Conservation (phyloP, 2,329 filamentous ascomycete genomes). For the Thermoascus crustaceus region DNA sequence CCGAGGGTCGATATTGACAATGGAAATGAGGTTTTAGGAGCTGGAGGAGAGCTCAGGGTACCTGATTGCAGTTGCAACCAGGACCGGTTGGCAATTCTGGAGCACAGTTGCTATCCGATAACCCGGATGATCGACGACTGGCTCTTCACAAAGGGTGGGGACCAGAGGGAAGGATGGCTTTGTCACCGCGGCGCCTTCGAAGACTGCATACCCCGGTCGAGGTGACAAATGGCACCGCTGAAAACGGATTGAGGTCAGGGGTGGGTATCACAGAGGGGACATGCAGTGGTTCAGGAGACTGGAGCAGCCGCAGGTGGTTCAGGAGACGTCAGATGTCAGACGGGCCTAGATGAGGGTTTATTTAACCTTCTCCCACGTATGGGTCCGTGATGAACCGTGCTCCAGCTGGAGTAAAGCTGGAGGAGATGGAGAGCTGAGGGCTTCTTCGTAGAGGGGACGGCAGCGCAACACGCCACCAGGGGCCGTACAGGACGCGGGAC, state of each 20-base stretch:
- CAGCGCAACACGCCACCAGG: background rate
- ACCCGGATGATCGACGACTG: too few relatives aligned
- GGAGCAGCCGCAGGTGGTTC: background rate
- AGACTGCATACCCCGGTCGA: too few relatives aligned
- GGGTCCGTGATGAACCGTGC: constrained; percentile 2
- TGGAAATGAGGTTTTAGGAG: too few relatives aligned
- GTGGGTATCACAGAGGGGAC: background rate
- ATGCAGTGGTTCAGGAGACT: background rate
- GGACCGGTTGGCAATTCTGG: too few relatives aligned
- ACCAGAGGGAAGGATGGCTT: too few relatives aligned
- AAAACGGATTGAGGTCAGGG: background rate
- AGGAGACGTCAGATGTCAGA: background rate
- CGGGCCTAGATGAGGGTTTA: background rate
- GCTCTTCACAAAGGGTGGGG: too few relatives aligned
- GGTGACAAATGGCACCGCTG: too few relatives aligned
- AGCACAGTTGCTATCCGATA: too few relatives aligned
- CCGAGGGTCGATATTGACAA: too few relatives aligned
- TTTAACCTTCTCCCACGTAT: constrained; percentile 2
- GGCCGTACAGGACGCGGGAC: background rate
- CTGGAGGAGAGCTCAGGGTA: too few relatives aligned
- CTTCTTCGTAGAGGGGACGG: background rate
- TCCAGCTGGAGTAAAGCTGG: constrained; percentile 1
- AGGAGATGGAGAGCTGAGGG: background rate
- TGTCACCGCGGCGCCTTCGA: too few relatives aligned
- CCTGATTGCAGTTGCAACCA: too few relatives aligned